Percentiles rank a stretch among this genome's conserved stretches.
Conservation (phyloP, 164 flowering plant species). For the Nymphaea colorata region DNA sequence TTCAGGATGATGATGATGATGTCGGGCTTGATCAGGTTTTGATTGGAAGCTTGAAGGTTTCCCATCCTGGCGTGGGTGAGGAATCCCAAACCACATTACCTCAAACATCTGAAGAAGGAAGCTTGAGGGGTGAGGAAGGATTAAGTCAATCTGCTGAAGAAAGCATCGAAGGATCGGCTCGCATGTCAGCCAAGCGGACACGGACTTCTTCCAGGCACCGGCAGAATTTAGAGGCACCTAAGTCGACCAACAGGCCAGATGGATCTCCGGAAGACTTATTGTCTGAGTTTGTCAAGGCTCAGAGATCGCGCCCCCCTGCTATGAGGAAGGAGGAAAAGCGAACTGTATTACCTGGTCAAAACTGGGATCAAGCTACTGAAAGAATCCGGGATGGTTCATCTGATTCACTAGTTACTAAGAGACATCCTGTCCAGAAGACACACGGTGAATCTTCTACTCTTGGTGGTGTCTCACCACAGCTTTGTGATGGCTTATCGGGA, state of each 20-base stretch:
- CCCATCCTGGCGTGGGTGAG: not conserved
- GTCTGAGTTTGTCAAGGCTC: not conserved
- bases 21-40: slow-evolving; percentile 7
- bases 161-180: slow-evolving; percentile 5
- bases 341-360: not conserved
- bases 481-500: no score
- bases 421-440: no score
- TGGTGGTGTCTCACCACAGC: no score
- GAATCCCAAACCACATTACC: slow-evolving; percentile 3
- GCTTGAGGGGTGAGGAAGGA: slow-evolving; percentile 7
- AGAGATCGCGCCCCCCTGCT: not conserved
- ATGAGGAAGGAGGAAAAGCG: not conserved
- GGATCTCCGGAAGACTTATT: not conserved
- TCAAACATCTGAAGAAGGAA: slow-evolving; percentile 10
- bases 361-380: not conserved
- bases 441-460: no score
- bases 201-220: slow-evolving; percentile 8
- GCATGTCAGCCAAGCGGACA: not conserved
- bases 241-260: not conserved
- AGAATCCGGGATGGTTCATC: no score
- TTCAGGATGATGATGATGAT: slow-evolving; percentile 30
- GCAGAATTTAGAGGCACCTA: slow-evolving; percentile 9
- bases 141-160: slow-evolving; percentile 7
- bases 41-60: slow-evolving; percentile 9
- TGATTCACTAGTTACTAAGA: no score